phyloP scores from a whole-genome alignment of 2,329 filamentous ascomycete species.

The Colletotrichum navitas region DNA sequence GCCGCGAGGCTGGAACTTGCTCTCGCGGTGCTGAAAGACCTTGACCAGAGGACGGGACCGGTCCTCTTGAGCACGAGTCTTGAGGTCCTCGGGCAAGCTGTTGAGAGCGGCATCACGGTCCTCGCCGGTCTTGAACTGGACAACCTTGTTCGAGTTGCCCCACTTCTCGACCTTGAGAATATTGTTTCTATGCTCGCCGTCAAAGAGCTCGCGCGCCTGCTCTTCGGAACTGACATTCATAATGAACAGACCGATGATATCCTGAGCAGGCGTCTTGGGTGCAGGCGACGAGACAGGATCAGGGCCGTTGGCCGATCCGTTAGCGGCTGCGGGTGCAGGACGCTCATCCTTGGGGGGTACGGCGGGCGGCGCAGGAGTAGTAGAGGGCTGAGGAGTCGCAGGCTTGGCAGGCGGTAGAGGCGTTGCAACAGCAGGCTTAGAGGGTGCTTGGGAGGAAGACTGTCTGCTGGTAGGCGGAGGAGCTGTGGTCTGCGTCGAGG shows the following conservation, averaged over 20 bases:
- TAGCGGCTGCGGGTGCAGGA: constrained; percentile 58
- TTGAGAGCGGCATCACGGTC: constrained; percentile 85
- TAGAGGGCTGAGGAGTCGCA: constrained; percentile 64
- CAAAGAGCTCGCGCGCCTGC: constrained; percentile 84
- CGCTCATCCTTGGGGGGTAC: constrained; percentile 71
- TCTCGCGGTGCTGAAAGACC: constrained; percentile 80
- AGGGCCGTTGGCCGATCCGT: constrained; percentile 65
- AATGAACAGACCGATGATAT: constrained; percentile 88
- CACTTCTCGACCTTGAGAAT: constrained; percentile 84
- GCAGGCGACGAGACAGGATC: constrained; percentile 70
- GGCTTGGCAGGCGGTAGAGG: constrained; percentile 56
- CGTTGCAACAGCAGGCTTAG: constrained; percentile 58
- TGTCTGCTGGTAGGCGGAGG: constrained; percentile 53
- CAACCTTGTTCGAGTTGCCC: constrained; percentile 84
- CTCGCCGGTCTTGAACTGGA: constrained; percentile 83
- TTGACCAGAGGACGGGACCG: constrained; percentile 85
- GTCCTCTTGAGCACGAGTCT: constrained; percentile 78
- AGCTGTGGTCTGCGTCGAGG: constrained; percentile 53
- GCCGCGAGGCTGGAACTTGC: constrained; percentile 69
- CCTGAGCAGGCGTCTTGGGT: constrained; percentile 71
- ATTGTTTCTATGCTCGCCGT: constrained; percentile 85
- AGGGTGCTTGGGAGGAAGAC: constrained; percentile 51
- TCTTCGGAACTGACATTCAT: constrained; percentile 88
- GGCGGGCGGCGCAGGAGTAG: constrained; percentile 55
- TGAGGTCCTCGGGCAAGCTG: constrained; percentile 80